Evolutionary conservation across 306 rosid genomes (phyloP).

Genomic region (Casuarina cunninghamiana): DNA sequence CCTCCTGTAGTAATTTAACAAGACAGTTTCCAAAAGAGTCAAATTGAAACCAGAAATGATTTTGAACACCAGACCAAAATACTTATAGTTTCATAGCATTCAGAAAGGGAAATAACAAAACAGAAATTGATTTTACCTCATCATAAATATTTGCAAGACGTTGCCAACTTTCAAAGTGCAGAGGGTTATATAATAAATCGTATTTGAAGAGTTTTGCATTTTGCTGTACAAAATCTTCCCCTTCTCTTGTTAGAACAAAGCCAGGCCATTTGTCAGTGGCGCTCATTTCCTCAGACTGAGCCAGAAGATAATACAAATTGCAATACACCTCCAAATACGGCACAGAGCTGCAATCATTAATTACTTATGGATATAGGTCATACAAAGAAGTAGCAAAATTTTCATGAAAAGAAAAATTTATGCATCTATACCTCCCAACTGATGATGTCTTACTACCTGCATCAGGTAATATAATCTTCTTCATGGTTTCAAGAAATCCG

Average conservation of each 20-base stretch:
- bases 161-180: slow-evolving; percentile 96
- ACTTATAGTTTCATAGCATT: slow-evolving; percentile 19
- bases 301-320: slow-evolving; percentile 88
- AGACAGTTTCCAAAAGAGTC: slow-evolving; percentile 20
- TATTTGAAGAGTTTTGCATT: slow-evolving; percentile 89
- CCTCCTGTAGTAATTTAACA: slow-evolving; percentile 66
- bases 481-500: slow-evolving; percentile 83
- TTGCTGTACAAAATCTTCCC: slow-evolving; percentile 92
- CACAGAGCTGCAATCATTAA: slow-evolving; percentile 69
- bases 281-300: slow-evolving; percentile 93
- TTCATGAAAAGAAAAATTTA: slow-evolving; percentile 11
- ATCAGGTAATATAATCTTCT: slow-evolving; percentile 65
- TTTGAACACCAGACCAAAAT: slow-evolving; percentile 20
- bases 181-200: slow-evolving; percentile 82
- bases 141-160: slow-evolving; percentile 89
- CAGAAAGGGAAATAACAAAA: slow-evolving; percentile 23
- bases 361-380: slow-evolving; percentile 28
- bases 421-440: slow-evolving; percentile 59
- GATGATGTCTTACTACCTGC: slow-evolving; percentile 62
- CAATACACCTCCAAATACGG: slow-evolving; percentile 87
- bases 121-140: slow-evolving; percentile 53
- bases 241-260: slow-evolving; percentile 93
- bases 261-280: slow-evolving; percentile 99
- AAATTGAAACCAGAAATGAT: slow-evolving; percentile 17
- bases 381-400: slow-evolving; percentile 21